These are phyloP conservation scores for Hydnum rufescens DNA, from an alignment of 768 basidiomycete genomes.

Conservation along the genomic window DNA sequence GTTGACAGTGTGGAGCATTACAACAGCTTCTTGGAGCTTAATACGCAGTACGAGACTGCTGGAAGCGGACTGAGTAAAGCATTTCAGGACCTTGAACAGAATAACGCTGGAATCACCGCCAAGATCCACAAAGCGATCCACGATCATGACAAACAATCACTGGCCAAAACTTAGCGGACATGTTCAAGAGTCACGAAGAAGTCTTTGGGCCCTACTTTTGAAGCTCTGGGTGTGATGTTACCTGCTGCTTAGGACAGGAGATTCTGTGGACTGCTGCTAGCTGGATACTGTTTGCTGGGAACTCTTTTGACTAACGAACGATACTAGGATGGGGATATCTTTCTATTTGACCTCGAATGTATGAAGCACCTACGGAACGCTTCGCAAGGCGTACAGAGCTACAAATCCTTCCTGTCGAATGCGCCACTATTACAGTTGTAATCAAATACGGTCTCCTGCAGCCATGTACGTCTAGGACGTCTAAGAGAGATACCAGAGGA, in stretches of 20 bases:
- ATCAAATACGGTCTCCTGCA: background rate
- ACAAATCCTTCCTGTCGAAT: background rate
- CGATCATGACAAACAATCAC: background rate
- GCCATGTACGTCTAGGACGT: background rate
- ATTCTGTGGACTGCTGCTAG: background rate
- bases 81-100: background rate
- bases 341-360: background rate
- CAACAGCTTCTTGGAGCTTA: background rate
- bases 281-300: background rate
- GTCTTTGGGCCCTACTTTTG: background rate
- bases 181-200: background rate
- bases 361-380: background rate
- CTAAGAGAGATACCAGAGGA: background rate
- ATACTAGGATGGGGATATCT: too few relatives aligned
- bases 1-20: background rate
- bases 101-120: background rate
- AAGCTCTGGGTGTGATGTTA: background rate
- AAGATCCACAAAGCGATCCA: background rate
- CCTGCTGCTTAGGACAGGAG: background rate
- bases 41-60: background rate
- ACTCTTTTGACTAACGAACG: background rate
- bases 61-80: background rate
- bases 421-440: background rate
- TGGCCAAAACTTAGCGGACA: background rate
- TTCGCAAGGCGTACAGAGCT: background rate